Evolutionary conservation across 192 early-diverging fungal genomes (phyloP).

Genomic region (Coemansia furcata): DNA sequence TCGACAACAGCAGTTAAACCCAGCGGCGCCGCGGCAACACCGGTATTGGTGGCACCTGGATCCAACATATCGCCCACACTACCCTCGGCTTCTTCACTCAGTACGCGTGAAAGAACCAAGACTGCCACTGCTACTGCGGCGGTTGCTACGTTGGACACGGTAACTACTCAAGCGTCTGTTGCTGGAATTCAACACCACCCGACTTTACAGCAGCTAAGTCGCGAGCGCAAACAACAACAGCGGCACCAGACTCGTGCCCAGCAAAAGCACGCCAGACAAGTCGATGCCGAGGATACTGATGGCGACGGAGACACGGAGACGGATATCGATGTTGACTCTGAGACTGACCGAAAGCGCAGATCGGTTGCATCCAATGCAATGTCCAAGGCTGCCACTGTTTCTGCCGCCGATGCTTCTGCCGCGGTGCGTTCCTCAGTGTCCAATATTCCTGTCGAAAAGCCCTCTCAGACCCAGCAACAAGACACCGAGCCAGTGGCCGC

Average conservation of each 20-base stretch:
- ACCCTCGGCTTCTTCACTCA: not conserved
- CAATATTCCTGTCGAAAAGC: not conserved
- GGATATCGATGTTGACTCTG: not conserved
- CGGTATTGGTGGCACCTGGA: not conserved
- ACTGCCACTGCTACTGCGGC: not conserved
- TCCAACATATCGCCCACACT: not conserved
- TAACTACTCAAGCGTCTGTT: not conserved
- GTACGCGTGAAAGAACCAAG: slow-evolving; percentile 1
- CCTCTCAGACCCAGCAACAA: not conserved
- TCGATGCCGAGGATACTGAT: not conserved
- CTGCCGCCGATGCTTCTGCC: not conserved
- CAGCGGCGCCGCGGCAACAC: not conserved
- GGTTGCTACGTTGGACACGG: not conserved
- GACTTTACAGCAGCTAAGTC: slow-evolving; percentile 39
- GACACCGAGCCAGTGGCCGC: not conserved
- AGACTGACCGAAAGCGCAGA: not conserved
- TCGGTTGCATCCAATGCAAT: not conserved
- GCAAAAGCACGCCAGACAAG: slow-evolving; percentile 11
- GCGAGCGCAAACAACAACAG: slow-evolving; percentile 46
- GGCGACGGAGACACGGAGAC: not conserved
- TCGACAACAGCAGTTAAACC: not conserved
- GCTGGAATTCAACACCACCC: slow-evolving; percentile 28
- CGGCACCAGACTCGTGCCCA: slow-evolving; percentile 27
- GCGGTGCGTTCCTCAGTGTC: not conserved
- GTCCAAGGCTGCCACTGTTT: not conserved